Percentiles rank a stretch among this genome's conserved stretches.
These are phyloP conservation scores for Rheum nobile DNA, from an alignment of 148 eudicot species.

Conservation along the genomic window DNA sequence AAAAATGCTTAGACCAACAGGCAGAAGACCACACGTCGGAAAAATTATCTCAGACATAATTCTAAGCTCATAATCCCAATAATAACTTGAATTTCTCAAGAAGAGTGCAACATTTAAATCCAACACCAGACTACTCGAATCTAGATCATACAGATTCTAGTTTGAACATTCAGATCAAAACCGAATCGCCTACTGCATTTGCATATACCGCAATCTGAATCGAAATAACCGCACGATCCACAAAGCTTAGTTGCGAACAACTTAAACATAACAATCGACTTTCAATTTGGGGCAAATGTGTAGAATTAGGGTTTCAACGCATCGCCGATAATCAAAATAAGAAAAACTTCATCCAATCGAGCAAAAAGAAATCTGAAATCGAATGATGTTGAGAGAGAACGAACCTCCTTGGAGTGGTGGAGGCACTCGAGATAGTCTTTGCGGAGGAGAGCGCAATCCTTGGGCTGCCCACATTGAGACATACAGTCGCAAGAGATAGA, in stretches of 20 bases:
- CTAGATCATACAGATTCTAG: no score
- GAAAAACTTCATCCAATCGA: background rate
- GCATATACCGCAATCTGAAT: no score
- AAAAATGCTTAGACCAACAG: no score
- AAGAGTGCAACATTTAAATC: background rate
- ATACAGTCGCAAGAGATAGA: conserved; percentile 94
- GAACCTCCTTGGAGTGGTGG: conserved; percentile 94
- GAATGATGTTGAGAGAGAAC: background rate
- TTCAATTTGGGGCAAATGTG: background rate
- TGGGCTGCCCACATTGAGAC: conserved; percentile 80
- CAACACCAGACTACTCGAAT: background rate
- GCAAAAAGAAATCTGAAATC: background rate
- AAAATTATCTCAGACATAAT: background rate
- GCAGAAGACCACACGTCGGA: no score
- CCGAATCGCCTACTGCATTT: no score
- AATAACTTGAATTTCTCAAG: background rate
- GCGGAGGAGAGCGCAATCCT: conserved; percentile 72
- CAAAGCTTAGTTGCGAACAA: no score
- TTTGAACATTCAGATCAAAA: background rate
- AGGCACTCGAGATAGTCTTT: conserved; percentile 98
- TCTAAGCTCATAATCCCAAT: background rate
- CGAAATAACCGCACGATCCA: no score
- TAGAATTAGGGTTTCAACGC: conserved; percentile 1
- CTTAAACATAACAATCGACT: no score
- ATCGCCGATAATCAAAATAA: background rate